phyloP scores from a whole-genome alignment of 306 rosid genomes.

The Notholithocarpus densiflorus region DNA sequence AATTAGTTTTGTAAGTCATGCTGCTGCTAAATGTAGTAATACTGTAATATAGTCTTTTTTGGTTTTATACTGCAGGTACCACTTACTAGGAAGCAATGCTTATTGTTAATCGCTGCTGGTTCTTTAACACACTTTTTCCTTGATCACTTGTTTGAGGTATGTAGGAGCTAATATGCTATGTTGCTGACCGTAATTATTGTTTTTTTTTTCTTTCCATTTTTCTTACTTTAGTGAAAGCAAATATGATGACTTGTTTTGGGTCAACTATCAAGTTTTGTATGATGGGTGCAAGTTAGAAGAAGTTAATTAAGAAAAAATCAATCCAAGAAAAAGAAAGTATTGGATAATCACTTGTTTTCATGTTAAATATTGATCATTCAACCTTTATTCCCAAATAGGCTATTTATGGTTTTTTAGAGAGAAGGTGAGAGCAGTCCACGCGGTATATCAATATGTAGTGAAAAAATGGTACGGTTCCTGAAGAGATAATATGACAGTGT shows the following conservation, averaged over 20 bases:
- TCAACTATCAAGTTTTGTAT: neutral
- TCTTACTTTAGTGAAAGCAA: neutral
- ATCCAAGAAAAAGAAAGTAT: neutral
- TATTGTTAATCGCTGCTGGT: constrained; percentile 73
- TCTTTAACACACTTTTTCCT: constrained; percentile 85
- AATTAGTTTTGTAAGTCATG: neutral
- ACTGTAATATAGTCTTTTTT: neutral
- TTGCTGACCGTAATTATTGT: neutral
- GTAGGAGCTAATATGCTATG: neutral
- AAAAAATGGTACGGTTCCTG: neutral
- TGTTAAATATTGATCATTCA: neutral
- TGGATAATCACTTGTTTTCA: neutral
- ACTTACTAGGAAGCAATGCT: constrained; percentile 65
- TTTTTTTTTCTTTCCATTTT: neutral
- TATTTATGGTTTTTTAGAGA: neutral
- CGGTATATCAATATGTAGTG: no score
- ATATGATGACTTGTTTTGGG: neutral
- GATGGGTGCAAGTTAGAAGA: neutral
- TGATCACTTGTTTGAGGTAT: constrained; percentile 87
- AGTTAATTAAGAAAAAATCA: neutral
- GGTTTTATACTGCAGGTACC: constrained; percentile 48
- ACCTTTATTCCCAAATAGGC: neutral
- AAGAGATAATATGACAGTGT: neutral
- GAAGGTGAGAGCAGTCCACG: no score
- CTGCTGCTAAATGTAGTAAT: neutral